A percentile compares a stretch with the other conserved stretches of the same genome.
Conservation (phyloP, 2,329 filamentous ascomycete species). For the Daldinia eschscholtzii region DNA sequence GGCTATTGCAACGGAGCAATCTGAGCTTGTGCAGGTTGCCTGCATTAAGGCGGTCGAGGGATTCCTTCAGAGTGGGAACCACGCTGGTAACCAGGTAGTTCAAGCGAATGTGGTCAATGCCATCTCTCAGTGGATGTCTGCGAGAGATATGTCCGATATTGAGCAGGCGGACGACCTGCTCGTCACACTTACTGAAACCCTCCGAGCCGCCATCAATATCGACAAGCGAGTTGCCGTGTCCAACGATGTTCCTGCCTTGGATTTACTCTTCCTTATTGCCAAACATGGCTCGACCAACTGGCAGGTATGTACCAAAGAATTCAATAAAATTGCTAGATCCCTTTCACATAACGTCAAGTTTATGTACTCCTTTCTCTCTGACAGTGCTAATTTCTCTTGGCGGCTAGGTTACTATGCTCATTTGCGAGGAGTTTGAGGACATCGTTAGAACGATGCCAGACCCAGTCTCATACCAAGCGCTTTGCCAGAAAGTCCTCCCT, state of each 20-base stretch:
- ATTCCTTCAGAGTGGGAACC: constrained; percentile 64
- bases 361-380: neutral
- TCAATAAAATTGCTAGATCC: neutral
- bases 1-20: constrained; percentile 79
- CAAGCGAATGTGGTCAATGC: constrained; percentile 65
- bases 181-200: constrained; percentile 87
- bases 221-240: constrained; percentile 81
- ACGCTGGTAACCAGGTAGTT: constrained; percentile 67
- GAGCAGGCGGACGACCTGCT: constrained; percentile 92
- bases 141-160: constrained; percentile 84
- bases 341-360: neutral
- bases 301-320: constrained; percentile 63
- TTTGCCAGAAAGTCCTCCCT: constrained; percentile 89
- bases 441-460: constrained; percentile 78
- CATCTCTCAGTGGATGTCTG: constrained; percentile 79
- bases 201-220: constrained; percentile 84
- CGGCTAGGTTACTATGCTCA: constrained; percentile 76
- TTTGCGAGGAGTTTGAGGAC: constrained; percentile 92
- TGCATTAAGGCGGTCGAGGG: constrained; percentile 88
- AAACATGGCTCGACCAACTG: constrained; percentile 91
- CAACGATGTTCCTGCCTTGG: constrained; percentile 78
- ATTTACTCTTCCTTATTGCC: constrained; percentile 88
- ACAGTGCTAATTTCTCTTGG: constrained; percentile 22
- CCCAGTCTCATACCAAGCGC: constrained; percentile 76
- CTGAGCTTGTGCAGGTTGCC: constrained; percentile 91